A percentile compares a stretch with the other conserved stretches of the same genome.
phyloP scores from a whole-genome alignment of 1,284 basidiomycete species.

The Naganishia albida region DNA sequence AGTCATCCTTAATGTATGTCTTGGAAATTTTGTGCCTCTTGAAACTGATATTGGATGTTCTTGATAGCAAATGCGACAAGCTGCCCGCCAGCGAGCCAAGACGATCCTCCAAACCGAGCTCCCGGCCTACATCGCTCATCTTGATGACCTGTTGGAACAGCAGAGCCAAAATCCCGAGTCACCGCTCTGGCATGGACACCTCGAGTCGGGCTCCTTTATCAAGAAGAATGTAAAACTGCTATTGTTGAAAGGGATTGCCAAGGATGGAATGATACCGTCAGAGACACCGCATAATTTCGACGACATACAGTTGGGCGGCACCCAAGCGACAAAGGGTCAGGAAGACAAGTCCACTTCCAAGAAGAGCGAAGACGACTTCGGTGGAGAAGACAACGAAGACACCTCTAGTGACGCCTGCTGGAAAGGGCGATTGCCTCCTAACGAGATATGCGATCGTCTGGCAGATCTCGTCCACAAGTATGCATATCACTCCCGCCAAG shows the following conservation, averaged over 20 bases:
- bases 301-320: no score
- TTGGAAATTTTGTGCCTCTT: no score
- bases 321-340: no score
- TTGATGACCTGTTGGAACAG: neutral
- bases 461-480: slow-evolving; percentile 16
- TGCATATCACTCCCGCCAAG: neutral
- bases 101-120: slow-evolving; percentile 4
- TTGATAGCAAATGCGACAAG: neutral
- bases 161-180: neutral
- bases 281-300: no score
- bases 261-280: no score
- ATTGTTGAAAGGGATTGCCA: no score
- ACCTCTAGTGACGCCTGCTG: neutral
- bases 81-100: slow-evolving; percentile 12
- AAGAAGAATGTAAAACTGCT: slow-evolving; percentile 17
- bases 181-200: slow-evolving; percentile 22
- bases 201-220: slow-evolving; percentile 9
- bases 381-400: no score
- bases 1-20: no score
- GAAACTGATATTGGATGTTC: no score
- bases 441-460: slow-evolving; percentile 12
- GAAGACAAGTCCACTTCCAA: no score
- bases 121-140: slow-evolving; percentile 4
- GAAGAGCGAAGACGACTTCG: no score
- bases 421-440: neutral